A percentile compares a stretch with the other conserved stretches of the same genome.
These are phyloP conservation scores for Castanea sativa DNA, from an alignment of 306 rosid genomes.

Conservation along the genomic window DNA sequence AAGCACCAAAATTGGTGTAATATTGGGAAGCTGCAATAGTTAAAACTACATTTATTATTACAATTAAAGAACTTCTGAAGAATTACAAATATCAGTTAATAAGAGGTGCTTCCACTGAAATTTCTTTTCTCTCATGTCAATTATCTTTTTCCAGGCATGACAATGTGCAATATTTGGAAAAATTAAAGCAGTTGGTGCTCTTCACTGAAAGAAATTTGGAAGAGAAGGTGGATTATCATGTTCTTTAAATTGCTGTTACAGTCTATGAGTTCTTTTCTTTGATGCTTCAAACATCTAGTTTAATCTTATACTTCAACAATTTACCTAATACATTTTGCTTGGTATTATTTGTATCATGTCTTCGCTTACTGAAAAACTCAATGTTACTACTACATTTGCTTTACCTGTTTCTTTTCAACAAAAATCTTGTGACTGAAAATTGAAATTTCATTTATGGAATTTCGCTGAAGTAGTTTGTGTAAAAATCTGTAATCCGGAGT, in stretches of 20 bases:
- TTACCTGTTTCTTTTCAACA: background rate
- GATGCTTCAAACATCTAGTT: conserved; percentile 16
- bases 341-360: background rate
- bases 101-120: conserved; percentile 2
- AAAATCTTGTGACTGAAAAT: background rate
- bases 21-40: conserved; percentile 9
- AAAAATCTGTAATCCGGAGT: too few species aligned
- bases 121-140: conserved; percentile 12
- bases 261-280: background rate
- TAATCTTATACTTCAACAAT: conserved; percentile 3
- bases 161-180: conserved; percentile 84
- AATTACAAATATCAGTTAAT: conserved; percentile 3
- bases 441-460: too few species aligned
- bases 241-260: conserved; percentile 8
- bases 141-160: conserved; percentile 74
- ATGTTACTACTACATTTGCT: background rate
- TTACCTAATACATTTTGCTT: background rate
- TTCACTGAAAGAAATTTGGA: conserved; percentile 81
- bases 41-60: conserved; percentile 10
- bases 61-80: conserved; percentile 19
- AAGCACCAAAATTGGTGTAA: conserved; percentile 12
- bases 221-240: conserved; percentile 60
- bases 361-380: background rate
- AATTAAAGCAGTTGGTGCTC: conserved; percentile 82
- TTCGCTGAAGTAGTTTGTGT: too few species aligned